These are phyloP conservation scores for Trametes villosa DNA, from an alignment of 768 basidiomycete genomes.

Conservation along the genomic window DNA sequence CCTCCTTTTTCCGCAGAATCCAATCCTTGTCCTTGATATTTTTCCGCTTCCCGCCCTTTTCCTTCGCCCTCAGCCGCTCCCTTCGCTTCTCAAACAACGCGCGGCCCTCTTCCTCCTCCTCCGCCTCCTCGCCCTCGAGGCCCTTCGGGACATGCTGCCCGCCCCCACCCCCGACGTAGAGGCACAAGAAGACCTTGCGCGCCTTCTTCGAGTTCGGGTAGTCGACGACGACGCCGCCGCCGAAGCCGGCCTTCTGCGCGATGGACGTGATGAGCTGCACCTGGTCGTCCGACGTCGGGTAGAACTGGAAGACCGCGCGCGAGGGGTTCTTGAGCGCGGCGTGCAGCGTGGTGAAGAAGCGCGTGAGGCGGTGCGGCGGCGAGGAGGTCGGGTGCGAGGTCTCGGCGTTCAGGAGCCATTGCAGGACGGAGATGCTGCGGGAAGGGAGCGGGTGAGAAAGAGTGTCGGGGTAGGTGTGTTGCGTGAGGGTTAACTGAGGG, in stretches of 20 bases:
- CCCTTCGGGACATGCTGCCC: slow-evolving; percentile 66
- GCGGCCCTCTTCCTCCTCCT: slow-evolving; percentile 51
- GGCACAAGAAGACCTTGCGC: slow-evolving; percentile 89
- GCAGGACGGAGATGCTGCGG: slow-evolving; percentile 92
- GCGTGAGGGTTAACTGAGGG: neutral
- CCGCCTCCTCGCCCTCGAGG: slow-evolving; percentile 66
- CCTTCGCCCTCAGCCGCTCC: slow-evolving; percentile 61
- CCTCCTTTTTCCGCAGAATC: slow-evolving; percentile 98
- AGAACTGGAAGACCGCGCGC: slow-evolving; percentile 90
- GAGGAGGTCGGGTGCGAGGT: slow-evolving; percentile 88
- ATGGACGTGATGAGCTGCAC: slow-evolving; percentile 92
- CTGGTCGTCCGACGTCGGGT: slow-evolving; percentile 96
- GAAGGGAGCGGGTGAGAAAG: neutral
- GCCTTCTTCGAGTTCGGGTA: slow-evolving; percentile 98
- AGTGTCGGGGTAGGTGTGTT: neutral
- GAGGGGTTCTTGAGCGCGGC: slow-evolving; percentile 85
- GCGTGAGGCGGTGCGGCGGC: slow-evolving; percentile 80
- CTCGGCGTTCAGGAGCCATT: slow-evolving; percentile 98
- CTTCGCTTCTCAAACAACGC: slow-evolving; percentile 80
- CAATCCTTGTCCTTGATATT: slow-evolving; percentile 80
- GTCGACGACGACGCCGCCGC: slow-evolving; percentile 95
- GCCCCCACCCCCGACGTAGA: slow-evolving; percentile 86
- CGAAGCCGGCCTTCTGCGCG: slow-evolving; percentile 94
- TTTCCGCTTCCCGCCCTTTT: slow-evolving; percentile 71
- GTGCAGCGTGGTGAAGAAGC: slow-evolving; percentile 93